Evolutionary conservation across 148 eudicot species (phyloP).

Genomic region (Nepenthes mirabilis): DNA sequence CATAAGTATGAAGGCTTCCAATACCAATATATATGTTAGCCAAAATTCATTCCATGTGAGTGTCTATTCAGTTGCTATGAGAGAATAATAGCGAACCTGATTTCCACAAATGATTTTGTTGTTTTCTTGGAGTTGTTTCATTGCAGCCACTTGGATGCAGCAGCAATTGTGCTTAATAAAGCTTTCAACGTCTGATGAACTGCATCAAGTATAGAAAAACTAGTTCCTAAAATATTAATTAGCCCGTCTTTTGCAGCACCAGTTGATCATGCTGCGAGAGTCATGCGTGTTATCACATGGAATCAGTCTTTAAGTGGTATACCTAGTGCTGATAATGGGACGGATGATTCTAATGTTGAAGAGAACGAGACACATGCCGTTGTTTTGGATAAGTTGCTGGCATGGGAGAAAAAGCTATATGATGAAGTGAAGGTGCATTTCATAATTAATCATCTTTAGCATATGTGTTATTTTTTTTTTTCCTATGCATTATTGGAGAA

Average conservation of each 20-base stretch:
- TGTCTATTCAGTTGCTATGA: no score
- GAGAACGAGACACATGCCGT: slow-evolving; percentile 93
- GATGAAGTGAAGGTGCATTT: slow-evolving; percentile 90
- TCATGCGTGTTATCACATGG: slow-evolving; percentile 98
- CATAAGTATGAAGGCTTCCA: no score
- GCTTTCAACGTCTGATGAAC: no score
- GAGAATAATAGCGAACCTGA: no score
- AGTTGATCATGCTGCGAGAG: slow-evolving; percentile 94
- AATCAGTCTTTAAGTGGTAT: slow-evolving; percentile 52
- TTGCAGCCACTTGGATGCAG: no score
- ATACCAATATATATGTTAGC: no score
- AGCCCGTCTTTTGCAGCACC: slow-evolving; percentile 33
- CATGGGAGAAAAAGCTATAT: slow-evolving; percentile 97
- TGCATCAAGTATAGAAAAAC: no score
- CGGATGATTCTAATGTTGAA: slow-evolving; percentile 45
- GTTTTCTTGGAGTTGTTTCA: no score
- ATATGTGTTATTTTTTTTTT: background rate
- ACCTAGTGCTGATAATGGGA: slow-evolving; percentile 37
- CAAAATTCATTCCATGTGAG: no score
- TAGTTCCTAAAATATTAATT: no score
- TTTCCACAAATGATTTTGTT: no score
- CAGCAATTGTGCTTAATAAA: no score
- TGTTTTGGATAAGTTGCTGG: slow-evolving; percentile 83
- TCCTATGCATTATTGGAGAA: background rate
- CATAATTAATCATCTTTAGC: slow-evolving; percentile 1